These are phyloP conservation scores for Myriosclerotinia duriaeana DNA, from an alignment of 2,329 filamentous ascomycete species.

Conservation along the genomic window DNA sequence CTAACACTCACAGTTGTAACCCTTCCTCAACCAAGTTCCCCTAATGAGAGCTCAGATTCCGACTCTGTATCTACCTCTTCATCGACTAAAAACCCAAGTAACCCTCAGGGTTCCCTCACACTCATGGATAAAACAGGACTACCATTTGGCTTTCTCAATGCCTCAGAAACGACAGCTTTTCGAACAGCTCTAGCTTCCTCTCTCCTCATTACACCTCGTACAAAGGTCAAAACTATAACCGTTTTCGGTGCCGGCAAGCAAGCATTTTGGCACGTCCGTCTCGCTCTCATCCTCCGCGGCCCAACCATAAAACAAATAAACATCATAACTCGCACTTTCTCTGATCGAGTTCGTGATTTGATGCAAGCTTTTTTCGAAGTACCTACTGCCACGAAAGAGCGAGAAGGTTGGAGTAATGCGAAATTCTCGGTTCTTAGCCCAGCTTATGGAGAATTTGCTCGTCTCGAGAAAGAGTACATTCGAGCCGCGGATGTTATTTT, in stretches of 20 bases:
- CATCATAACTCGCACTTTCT: slow-evolving; percentile 76
- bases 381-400: slow-evolving; percentile 47
- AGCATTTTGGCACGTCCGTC: slow-evolving; percentile 90
- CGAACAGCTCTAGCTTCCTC: slow-evolving; percentile 73
- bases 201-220: slow-evolving; percentile 63
- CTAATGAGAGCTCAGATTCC: slow-evolving; percentile 17
- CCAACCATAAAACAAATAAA: slow-evolving; percentile 74
- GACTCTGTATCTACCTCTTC: slow-evolving; percentile 30
- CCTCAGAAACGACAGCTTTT: slow-evolving; percentile 74
- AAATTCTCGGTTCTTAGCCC: slow-evolving; percentile 71
- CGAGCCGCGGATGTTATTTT: slow-evolving; percentile 77
- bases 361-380: slow-evolving; percentile 51
- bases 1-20: slow-evolving; percentile 57
- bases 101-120: slow-evolving; percentile 59
- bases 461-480: slow-evolving; percentile 70
- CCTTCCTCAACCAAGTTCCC: slow-evolving; percentile 47
- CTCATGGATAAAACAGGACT: slow-evolving; percentile 63
- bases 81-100: slow-evolving; percentile 52
- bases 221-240: slow-evolving; percentile 69
- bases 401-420: slow-evolving; percentile 62
- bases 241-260: slow-evolving; percentile 88
- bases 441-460: slow-evolving; percentile 64
- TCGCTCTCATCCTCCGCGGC: slow-evolving; percentile 73
- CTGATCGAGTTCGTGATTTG: slow-evolving; percentile 53
- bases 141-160: slow-evolving; percentile 68